Evolutionary conservation across 345 rosid species (phyloP).

Genomic region (Moricandia arvensis): DNA sequence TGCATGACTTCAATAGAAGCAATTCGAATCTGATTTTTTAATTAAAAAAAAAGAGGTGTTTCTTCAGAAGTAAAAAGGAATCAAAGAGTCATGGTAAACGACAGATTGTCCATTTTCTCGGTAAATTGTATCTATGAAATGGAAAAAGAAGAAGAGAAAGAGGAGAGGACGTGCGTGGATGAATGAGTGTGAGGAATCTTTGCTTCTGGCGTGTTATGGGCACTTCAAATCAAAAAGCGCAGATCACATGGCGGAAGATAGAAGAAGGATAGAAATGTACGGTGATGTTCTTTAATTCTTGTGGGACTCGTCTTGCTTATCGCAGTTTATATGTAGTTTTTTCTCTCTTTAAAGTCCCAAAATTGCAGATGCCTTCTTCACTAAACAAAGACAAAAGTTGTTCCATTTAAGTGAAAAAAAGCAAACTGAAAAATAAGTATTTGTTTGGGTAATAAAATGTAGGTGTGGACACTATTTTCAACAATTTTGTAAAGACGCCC

Average conservation of each 20-base stretch:
- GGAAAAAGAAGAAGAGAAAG: neutral
- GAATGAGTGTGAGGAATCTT: slow-evolving; percentile 23
- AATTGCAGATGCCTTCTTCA: neutral
- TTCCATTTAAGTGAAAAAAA: too few relatives aligned
- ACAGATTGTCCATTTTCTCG: slow-evolving; percentile 8
- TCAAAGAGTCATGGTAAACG: neutral
- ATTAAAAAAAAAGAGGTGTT: neutral
- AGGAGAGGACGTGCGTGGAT: slow-evolving; percentile 16
- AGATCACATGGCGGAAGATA: slow-evolving; percentile 14
- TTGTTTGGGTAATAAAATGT: too few relatives aligned
- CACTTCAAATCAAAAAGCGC: slow-evolving; percentile 13
- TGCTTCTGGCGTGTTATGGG: neutral
- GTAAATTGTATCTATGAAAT: neutral
- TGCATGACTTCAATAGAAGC: slow-evolving; percentile 55
- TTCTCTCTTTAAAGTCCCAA: neutral
- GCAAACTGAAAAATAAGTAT: too few relatives aligned
- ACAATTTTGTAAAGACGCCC: too few relatives aligned
- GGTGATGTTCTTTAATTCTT: slow-evolving; percentile 14
- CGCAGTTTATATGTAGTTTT: neutral
- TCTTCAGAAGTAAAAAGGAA: neutral
- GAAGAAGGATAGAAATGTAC: slow-evolving; percentile 11
- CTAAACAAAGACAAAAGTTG: neutral
- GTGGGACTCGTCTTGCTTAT: neutral
- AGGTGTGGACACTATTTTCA: too few relatives aligned
- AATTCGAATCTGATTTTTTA: neutral